These are phyloP conservation scores for Daldinia childiae DNA, from an alignment of 495 filamentous ascomycete species.

Conservation along the genomic window DNA sequence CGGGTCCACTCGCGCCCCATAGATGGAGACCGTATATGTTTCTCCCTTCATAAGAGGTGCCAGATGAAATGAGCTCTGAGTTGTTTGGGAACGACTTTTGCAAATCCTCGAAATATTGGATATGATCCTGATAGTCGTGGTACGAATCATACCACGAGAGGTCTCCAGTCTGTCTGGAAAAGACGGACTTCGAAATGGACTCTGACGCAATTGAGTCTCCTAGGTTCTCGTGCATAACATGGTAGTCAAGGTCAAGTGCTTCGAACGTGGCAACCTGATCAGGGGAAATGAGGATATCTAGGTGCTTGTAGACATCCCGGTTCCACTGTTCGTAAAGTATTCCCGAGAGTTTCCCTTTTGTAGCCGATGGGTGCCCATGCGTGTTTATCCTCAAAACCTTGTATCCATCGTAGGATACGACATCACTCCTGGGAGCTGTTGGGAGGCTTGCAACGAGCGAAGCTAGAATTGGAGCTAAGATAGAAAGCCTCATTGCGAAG, in stretches of 20 bases:
- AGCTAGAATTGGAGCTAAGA: not conserved
- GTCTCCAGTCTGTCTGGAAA: constrained; percentile 27
- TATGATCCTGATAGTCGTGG: constrained; percentile 58
- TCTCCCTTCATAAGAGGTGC: constrained; percentile 55
- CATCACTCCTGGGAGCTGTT: constrained; percentile 1
- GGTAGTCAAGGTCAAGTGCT: constrained; percentile 44
- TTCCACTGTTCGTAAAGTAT: constrained; percentile 45
- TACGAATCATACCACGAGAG: constrained; percentile 59
- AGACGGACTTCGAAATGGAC: not conserved
- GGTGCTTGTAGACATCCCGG: constrained; percentile 40
- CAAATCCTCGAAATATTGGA: constrained; percentile 54
- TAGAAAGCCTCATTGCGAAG: not conserved
- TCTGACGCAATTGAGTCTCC: constrained; percentile 55
- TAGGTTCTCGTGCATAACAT: constrained; percentile 57
- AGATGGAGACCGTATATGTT: constrained; percentile 61
- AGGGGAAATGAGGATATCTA: constrained; percentile 53
- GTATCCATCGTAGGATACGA: constrained; percentile 50
- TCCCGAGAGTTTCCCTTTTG: constrained; percentile 45
- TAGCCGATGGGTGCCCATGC: constrained; percentile 26
- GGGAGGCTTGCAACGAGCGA: constrained; percentile 3
- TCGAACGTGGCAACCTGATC: constrained; percentile 49
- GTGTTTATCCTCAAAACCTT: constrained; percentile 52
- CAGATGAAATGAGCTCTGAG: constrained; percentile 56
- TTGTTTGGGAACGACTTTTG: constrained; percentile 52
- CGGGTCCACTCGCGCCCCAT: constrained; percentile 54